Conservation (phyloP, 305 asterid genomes). For the Euphrasia arctica region DNA sequence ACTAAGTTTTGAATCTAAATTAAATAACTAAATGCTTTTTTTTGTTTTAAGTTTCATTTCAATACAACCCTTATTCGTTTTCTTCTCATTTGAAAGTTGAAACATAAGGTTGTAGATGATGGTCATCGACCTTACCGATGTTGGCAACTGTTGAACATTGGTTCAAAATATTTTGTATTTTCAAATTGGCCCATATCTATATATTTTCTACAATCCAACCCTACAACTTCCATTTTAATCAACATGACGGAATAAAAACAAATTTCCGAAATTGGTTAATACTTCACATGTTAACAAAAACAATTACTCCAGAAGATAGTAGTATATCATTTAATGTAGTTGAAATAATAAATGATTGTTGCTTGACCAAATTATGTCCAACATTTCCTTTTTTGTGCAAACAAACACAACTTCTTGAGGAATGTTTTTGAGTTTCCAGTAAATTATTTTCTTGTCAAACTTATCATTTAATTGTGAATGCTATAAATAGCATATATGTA, state of each 20-base stretch:
- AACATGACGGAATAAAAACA: neutral
- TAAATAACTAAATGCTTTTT: no score
- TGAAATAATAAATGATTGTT: neutral
- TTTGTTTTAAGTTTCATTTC: no score
- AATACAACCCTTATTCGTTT: no score
- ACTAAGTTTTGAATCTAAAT: no score
- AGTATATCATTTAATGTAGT: no score
- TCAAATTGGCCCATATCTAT: no score
- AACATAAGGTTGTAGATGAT: no score
- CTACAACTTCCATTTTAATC: neutral
- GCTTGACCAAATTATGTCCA: neutral
- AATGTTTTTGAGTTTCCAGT: neutral
- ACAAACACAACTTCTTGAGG: neutral
- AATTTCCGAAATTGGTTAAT: neutral
- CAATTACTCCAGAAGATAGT: no score
- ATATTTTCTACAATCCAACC: neutral
- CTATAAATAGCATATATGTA: neutral
- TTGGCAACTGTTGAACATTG: neutral
- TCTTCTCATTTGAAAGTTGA: neutral
- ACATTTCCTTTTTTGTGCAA: neutral
- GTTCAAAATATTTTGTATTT: neutral
- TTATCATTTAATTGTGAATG: neutral
- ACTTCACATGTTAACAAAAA: neutral
- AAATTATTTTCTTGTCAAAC: no score
- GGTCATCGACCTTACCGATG: no score